phyloP scores from a whole-genome alignment of 2,329 filamentous ascomycete genomes.

The Calonectria henricotiae region DNA sequence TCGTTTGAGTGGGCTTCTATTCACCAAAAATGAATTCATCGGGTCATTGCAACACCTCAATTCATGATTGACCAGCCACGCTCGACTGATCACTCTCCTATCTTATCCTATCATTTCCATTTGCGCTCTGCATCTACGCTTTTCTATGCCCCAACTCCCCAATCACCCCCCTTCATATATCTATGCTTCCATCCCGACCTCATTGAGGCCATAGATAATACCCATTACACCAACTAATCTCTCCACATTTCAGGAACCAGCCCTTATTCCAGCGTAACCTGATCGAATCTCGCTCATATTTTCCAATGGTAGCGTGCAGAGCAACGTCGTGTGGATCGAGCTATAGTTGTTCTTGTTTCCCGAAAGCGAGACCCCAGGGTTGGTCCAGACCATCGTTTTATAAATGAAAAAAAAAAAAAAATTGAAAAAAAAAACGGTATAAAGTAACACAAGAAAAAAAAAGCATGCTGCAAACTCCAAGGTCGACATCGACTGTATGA shows the following conservation, averaged over 20 bases:
- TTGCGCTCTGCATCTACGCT: neutral
- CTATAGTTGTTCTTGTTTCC: constrained; percentile 9
- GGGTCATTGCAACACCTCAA: neutral
- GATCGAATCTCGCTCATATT: constrained; percentile 14
- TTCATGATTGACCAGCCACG: constrained; percentile 25
- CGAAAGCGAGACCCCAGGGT: constrained; percentile 11
- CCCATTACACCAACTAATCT: constrained; percentile 10
- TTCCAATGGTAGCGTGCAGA: constrained; percentile 4
- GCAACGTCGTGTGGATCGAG: constrained; percentile 7
- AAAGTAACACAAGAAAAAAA: constrained; percentile 26
- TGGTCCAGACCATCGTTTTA: constrained; percentile 20
- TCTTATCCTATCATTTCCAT: constrained; percentile 9
- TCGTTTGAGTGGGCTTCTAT: neutral
- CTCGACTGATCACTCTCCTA: neutral
- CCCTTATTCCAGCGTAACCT: constrained; percentile 28
- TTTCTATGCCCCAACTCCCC: neutral
- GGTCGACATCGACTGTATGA: constrained; percentile 25
- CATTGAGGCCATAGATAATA: constrained; percentile 1
- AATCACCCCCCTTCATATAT: constrained; percentile 13
- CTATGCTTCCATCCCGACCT: constrained; percentile 11
- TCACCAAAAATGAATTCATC: neutral
- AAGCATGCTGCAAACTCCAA: constrained; percentile 30
- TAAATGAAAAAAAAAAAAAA: constrained; percentile 13
- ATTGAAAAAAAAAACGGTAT: constrained; percentile 25
- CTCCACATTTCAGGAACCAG: constrained; percentile 35